Evolutionary conservation across 768 basidiomycete genomes (phyloP), one percentile per base, ranked within the genome.

Genomic region (Tylopilus subfusipes): DNA sequence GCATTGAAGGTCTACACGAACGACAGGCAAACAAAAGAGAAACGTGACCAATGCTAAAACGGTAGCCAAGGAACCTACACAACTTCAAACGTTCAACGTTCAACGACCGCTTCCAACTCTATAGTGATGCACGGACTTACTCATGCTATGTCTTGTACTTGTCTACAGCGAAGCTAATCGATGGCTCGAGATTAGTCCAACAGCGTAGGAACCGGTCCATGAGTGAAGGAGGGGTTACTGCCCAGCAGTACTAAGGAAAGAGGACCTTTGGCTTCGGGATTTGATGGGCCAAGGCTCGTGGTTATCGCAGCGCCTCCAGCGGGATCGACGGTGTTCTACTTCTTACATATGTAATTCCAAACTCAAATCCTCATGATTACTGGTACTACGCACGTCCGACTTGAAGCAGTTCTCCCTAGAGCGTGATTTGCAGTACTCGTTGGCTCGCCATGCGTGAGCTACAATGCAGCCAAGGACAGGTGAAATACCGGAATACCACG

Each of bases 231-330:
- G 30, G 22, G 24, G 13, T 43, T 39, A 55, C 60, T 48, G 52
- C n/a, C 46, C 56, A 36, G 48, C 63, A 64, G 60, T 18, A 56
- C 57, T 45, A 10, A 21, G 34, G 39, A 40, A 44, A 43, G 33
- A 50, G 13, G 7, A 3, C 34, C 1, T n/a, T n/a, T 13, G 12
- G 3, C 13, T 43, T 21, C 38, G n/a, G 19, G 11, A 19, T 36
- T 8, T 36, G 34, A 36, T 36, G n/a, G n/a, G 34, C 16, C 14
- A 16, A 36, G 34, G 34, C 18, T 13, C 34, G 34, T n/a, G n/a
- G n/a, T 36, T 36, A 36, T 16, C 34, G 34, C 34, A 36, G 34
- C 34, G 34, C 34, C 34, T 36, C 34, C 6, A 16, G 34, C 7
- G 18, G 34, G 12, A 10, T 13, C 9, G 9, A 33, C 34, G 8